Percentiles rank a stretch among this genome's conserved stretches.
Conservation (phyloP, 768 basidiomycete genomes). For the Boletus barrowsii region DNA sequence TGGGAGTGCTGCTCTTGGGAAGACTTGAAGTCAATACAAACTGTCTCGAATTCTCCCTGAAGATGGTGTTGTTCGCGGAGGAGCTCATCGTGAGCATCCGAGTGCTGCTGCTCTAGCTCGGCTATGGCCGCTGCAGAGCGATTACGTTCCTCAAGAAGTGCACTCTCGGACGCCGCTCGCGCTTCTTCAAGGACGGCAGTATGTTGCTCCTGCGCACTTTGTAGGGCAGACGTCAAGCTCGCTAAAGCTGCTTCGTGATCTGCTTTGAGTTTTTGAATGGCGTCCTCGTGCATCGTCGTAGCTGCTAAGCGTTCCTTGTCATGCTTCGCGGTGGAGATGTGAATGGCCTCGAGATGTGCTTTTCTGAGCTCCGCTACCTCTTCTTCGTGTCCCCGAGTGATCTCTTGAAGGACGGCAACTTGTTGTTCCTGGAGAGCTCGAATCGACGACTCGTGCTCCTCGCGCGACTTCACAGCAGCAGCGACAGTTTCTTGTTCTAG, state of each 20-base stretch:
- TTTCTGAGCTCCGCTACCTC: constrained; percentile 49
- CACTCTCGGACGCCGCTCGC: constrained; percentile 30
- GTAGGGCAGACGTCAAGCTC: constrained; percentile 39
- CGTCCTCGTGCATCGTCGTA: constrained; percentile 42
- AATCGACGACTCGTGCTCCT: constrained; percentile 49
- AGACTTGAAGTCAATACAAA: constrained; percentile 43
- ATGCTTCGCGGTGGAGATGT: constrained; percentile 25
- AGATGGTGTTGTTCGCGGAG: constrained; percentile 36
- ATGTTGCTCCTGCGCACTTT: constrained; percentile 36
- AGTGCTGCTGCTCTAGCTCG: constrained; percentile 49
- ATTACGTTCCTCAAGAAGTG: constrained; percentile 46
- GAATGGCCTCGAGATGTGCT: constrained; percentile 44
- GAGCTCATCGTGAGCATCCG: constrained; percentile 44
- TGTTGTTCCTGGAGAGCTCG: constrained; percentile 54
- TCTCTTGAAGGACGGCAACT: constrained; percentile 47
- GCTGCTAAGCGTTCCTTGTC: constrained; percentile 38
- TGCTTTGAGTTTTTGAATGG: constrained; percentile 37
- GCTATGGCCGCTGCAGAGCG: constrained; percentile 43
- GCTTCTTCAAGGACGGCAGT: constrained; percentile 36
- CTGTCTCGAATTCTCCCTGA: constrained; percentile 54
- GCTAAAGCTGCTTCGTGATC: constrained; percentile 49
- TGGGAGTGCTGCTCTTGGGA: constrained; percentile 15
- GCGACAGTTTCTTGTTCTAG: constrained; percentile 46
- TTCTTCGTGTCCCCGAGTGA: constrained; percentile 55
- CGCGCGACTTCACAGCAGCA: constrained; percentile 36